A percentile compares a stretch with the other conserved stretches of the same genome.
These are phyloP conservation scores for Exophiala xenobiotica DNA, from an alignment of 2,329 filamentous ascomycete genomes.

Conservation along the genomic window DNA sequence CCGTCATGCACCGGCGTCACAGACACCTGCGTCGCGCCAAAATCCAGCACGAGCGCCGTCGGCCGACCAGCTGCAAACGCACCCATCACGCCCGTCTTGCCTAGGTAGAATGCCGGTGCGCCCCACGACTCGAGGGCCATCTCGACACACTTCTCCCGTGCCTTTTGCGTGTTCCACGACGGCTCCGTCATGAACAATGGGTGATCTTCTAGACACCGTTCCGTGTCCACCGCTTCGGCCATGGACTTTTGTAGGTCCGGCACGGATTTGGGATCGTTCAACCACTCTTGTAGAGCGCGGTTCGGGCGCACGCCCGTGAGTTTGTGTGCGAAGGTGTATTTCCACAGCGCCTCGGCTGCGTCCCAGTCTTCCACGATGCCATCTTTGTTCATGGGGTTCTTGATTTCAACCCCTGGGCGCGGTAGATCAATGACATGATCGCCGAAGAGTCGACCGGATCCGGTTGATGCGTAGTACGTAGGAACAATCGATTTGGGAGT, in stretches of 20 bases:
- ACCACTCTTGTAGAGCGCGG: slow-evolving; percentile 70
- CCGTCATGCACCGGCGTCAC: slow-evolving; percentile 92
- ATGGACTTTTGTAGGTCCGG: slow-evolving; percentile 59
- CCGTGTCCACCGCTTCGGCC: slow-evolving; percentile 60
- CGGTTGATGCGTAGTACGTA: slow-evolving; percentile 74
- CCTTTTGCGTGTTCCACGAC: slow-evolving; percentile 84
- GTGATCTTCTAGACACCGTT: slow-evolving; percentile 83
- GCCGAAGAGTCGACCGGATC: slow-evolving; percentile 69
- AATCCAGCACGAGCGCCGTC: slow-evolving; percentile 86
- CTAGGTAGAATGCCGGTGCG: slow-evolving; percentile 89
- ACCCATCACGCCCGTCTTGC: slow-evolving; percentile 82
- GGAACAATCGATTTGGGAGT: slow-evolving; percentile 90
- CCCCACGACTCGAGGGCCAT: slow-evolving; percentile 97
- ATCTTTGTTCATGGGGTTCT: slow-evolving; percentile 87
- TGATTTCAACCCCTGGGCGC: slow-evolving; percentile 72
- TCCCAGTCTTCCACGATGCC: slow-evolving; percentile 97
- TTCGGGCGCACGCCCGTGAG: slow-evolving; percentile 74
- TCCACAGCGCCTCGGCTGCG: slow-evolving; percentile 82
- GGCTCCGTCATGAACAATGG: slow-evolving; percentile 92
- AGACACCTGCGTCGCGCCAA: slow-evolving; percentile 83
- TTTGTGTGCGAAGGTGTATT: slow-evolving; percentile 84
- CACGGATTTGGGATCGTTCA: slow-evolving; percentile 62
- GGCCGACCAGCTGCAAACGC: slow-evolving; percentile 92
- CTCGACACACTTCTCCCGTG: slow-evolving; percentile 90
- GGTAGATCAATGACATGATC: slow-evolving; percentile 86